Conservation (phyloP, 768 basidiomycete genomes). For the Russula emetica region DNA sequence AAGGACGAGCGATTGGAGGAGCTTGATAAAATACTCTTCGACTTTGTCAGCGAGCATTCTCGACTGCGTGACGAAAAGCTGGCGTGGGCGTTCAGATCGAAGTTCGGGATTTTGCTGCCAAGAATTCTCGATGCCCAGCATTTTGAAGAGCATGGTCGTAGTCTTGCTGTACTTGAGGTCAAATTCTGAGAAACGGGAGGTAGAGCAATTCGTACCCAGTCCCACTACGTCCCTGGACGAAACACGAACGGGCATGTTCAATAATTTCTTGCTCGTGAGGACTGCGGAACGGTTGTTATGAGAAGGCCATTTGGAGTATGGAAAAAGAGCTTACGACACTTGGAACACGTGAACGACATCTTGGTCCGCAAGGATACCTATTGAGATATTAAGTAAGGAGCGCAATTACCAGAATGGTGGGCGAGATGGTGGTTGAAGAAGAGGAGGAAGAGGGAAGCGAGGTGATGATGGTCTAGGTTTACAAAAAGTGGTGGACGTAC, state of each 20-base stretch:
- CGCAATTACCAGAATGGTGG: background rate
- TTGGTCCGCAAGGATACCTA: constrained; percentile 25
- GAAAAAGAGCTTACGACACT: constrained; percentile 21
- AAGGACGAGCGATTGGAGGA: constrained; percentile 44
- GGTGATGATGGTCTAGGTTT: no score
- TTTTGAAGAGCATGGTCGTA: constrained; percentile 74
- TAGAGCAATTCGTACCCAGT: constrained; percentile 49
- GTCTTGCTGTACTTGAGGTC: constrained; percentile 51
- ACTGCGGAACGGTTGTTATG: background rate
- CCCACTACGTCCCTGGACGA: constrained; percentile 51
- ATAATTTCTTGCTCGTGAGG: constrained; percentile 28
- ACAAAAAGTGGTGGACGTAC: background rate
- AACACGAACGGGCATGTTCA: constrained; percentile 23
- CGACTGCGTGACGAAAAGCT: constrained; percentile 75
- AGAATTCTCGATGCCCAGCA: constrained; percentile 59
- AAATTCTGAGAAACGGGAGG: background rate
- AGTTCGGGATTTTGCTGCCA: constrained; percentile 40
- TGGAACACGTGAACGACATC: constrained; percentile 25
- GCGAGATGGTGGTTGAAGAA: no score
- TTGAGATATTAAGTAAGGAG: background rate
- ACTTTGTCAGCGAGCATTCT: constrained; percentile 63
- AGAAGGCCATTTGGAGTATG: background rate
- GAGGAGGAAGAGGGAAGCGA: no score
- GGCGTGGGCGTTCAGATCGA: constrained; percentile 45
- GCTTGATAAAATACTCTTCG: constrained; percentile 56